A percentile compares a stretch with the other conserved stretches of the same genome.
These are phyloP conservation scores for Candida arabinofermentans DNA, from an alignment of 805 yeast species.

Conservation along the genomic window DNA sequence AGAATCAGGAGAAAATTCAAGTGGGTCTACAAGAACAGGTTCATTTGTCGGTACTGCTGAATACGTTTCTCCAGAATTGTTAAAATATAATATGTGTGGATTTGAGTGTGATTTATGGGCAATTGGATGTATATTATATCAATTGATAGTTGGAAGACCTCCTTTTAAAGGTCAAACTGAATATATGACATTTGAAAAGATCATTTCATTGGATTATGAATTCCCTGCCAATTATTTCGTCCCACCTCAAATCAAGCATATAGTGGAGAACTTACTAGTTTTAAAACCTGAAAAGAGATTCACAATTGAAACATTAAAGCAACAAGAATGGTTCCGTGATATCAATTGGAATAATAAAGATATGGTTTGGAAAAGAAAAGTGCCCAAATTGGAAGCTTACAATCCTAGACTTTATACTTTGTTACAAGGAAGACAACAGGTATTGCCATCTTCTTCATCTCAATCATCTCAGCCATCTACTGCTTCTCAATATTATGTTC, in stretches of 20 bases:
- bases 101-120: slow-evolving; percentile 93
- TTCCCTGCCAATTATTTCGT: slow-evolving; percentile 60
- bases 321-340: slow-evolving; percentile 66
- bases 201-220: slow-evolving; percentile 68
- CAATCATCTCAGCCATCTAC: slow-evolving; percentile 6
- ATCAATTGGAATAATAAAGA: slow-evolving; percentile 65
- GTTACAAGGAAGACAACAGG: slow-evolving; percentile 26
- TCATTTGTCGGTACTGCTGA: slow-evolving; percentile 98
- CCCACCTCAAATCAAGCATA: slow-evolving; percentile 58
- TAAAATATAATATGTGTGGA: slow-evolving; percentile 75
- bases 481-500: slow-evolving; percentile 20
- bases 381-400: slow-evolving; percentile 69
- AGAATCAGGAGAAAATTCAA: slow-evolving; percentile 13
- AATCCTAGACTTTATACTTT: slow-evolving; percentile 35
- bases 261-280: slow-evolving; percentile 63
- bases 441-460: slow-evolving; percentile 2
- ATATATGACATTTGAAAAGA: slow-evolving; percentile 82
- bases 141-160: slow-evolving; percentile 77
- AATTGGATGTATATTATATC: slow-evolving; percentile 82
- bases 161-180: slow-evolving; percentile 89
- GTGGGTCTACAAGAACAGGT: slow-evolving; percentile 42
- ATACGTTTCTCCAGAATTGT: slow-evolving; percentile 88
- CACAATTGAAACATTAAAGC: slow-evolving; percentile 51
- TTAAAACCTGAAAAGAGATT: slow-evolving; percentile 69
- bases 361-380: slow-evolving; percentile 62